Evolutionary conservation across 2,329 filamentous ascomycete genomes (phyloP).

Genomic region (Thelonectria blattea): DNA sequence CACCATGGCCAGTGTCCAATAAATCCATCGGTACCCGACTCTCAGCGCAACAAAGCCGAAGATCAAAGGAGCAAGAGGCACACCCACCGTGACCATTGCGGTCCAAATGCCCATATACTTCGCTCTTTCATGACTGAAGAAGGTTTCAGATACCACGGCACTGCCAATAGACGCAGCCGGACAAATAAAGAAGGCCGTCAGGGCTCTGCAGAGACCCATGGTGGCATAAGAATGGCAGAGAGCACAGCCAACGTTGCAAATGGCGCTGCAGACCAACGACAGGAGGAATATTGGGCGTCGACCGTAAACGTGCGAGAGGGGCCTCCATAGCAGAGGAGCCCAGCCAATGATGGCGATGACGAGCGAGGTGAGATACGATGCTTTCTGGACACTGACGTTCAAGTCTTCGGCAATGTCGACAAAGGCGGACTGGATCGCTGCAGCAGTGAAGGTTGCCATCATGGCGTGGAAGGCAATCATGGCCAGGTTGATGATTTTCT

Average conservation of each 20-base stretch:
- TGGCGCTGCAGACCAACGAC: conserved; percentile 51
- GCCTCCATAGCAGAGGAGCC: conserved; percentile 59
- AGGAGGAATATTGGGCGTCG: conserved; percentile 60
- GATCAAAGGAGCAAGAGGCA: conserved; percentile 43
- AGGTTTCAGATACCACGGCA: conserved; percentile 28
- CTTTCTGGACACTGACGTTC: conserved; percentile 52
- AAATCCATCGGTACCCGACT: conserved; percentile 64
- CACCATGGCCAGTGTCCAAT: conserved; percentile 62
- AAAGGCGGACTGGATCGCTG: conserved; percentile 61
- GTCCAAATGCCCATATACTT: conserved; percentile 31
- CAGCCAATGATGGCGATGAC: conserved; percentile 29
- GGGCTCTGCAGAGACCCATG: conserved; percentile 56
- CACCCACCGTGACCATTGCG: conserved; percentile 30
- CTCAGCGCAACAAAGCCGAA: conserved; percentile 56
- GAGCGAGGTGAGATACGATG: conserved; percentile 56
- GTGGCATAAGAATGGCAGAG: conserved; percentile 53
- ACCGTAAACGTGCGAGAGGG: conserved; percentile 59
- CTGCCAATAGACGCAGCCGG: conserved; percentile 48
- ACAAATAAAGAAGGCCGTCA: conserved; percentile 60
- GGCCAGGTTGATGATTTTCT: conserved; percentile 59
- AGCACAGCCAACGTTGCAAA: conserved; percentile 60
- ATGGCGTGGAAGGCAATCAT: conserved; percentile 63
- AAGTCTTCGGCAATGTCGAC: conserved; percentile 58
- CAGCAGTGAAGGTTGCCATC: conserved; percentile 62
- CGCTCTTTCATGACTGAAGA: conserved; percentile 24